Evolutionary conservation across 352 stramenopile genomes (phyloP), one percentile per base, ranked within the genome.

Genomic region (Phytopythium ostracodes): DNA sequence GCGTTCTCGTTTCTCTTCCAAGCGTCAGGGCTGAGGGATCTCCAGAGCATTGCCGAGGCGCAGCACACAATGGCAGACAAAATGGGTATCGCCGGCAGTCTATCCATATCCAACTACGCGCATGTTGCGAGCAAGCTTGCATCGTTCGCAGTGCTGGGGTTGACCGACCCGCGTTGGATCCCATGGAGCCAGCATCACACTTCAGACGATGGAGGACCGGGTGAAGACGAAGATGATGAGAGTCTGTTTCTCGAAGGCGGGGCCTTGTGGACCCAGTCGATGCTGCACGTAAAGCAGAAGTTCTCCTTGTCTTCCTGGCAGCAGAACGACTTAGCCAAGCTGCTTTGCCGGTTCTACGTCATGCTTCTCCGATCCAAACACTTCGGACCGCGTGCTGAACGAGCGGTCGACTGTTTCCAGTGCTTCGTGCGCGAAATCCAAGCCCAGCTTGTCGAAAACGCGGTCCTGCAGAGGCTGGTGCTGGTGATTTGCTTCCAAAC

Each of bases 401-500:
- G 68, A 35, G 70, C 77, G 1, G 79, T 91, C 33, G 72, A 89
- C 40, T 93, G 84, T 35, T 86, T 93, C 47, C 75, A 72, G 33
- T 63, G 76, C 17, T 89, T 93, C 59, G 79, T 80, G n/a, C 53
- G 57, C 22, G 80, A 89, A 22, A 75, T 75, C 56, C 65, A 75
- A 38, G 59, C 67, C 44, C 67, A 71, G 11, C 54, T 93, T 10
- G 63, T 60, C 8, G 63, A 67, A 47, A 73, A 58, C 33, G 51
- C 65, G n/a, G 57, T 89, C 14, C 56, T 93, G 2, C 83, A 93
- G 58, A 76, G 84, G 38, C 42, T 92, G n/a, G 56, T 91, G 20
- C 68, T 96, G 7, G 78, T 77, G 14, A 85, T 94, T 60, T 75
- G 79, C 36, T 92, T 96, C 42, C 71, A 90, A 51, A 72, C 78